Percentiles rank a stretch among this genome's conserved stretches.
Conservation (phyloP, 2,329 filamentous ascomycete species). For the Dactylellina sp. region DNA sequence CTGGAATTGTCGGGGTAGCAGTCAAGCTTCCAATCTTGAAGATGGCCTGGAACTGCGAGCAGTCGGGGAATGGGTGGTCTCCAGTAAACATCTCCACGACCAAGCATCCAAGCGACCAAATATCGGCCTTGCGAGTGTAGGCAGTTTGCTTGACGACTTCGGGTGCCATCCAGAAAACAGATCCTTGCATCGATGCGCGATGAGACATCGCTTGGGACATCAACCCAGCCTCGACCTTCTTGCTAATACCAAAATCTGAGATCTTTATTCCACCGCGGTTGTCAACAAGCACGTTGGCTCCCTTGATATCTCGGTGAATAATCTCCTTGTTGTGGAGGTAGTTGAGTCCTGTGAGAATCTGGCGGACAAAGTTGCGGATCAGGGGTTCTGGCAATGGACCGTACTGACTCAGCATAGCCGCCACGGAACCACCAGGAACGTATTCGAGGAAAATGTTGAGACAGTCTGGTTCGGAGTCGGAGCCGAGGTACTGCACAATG, state of each 20-base stretch:
- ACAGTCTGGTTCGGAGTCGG: constrained; percentile 87
- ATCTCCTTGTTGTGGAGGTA: constrained; percentile 96
- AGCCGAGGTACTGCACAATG: constrained; percentile 97
- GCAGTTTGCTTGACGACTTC: constrained; percentile 98
- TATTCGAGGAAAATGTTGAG: constrained; percentile 99
- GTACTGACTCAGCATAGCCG: constrained; percentile 98
- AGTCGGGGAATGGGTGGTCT: constrained; percentile 94
- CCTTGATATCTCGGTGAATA: constrained; percentile 98
- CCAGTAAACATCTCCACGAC: constrained; percentile 99
- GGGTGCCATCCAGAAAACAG: constrained; percentile 99
- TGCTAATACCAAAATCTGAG: constrained; percentile 98
- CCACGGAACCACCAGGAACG: constrained; percentile 94
- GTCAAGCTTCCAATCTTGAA: constrained; percentile 96
- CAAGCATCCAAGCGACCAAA: constrained; percentile 96
- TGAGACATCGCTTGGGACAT: constrained; percentile 77
- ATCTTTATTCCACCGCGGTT: constrained; percentile 99
- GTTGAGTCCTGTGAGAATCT: constrained; percentile 90
- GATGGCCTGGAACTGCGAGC: constrained; percentile 95
- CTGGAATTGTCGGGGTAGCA: constrained; percentile 87
- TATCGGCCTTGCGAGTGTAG: constrained; percentile 97
- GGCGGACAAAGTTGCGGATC: constrained; percentile 94
- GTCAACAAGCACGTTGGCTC: constrained; percentile 97
- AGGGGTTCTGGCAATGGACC: constrained; percentile 92
- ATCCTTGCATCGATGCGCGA: constrained; percentile 87
- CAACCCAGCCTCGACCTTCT: constrained; percentile 93